Evolutionary conservation across 2,329 filamentous ascomycete species (phyloP).

Genomic region (Trichoderma endophyticum): DNA sequence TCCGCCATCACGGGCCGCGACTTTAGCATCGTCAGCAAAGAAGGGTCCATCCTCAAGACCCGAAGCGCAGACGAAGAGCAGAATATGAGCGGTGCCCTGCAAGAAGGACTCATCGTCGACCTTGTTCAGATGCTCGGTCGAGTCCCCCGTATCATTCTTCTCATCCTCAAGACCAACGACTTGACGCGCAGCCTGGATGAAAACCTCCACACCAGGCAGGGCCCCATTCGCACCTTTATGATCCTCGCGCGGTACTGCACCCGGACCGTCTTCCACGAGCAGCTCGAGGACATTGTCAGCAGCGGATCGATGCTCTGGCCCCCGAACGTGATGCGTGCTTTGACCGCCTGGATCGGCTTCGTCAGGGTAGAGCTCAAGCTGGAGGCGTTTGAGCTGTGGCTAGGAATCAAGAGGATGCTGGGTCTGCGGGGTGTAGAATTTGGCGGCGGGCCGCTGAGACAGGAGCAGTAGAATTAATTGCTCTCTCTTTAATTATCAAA

Average conservation of each 20-base stretch:
- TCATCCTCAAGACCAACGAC: conserved; percentile 98
- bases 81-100: conserved; percentile 76
- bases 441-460: conserved; percentile 25
- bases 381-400: conserved; percentile 60
- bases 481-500: not conserved
- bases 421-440: conserved; percentile 33
- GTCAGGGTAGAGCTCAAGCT: conserved; percentile 61
- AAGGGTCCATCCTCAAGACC: conserved; percentile 53
- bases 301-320: conserved; percentile 58
- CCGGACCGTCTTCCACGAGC: conserved; percentile 62
- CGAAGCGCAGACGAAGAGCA: conserved; percentile 78
- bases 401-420: conserved; percentile 50
- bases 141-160: conserved; percentile 85
- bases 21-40: conserved; percentile 68
- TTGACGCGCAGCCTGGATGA: conserved; percentile 91
- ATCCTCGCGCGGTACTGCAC: conserved; percentile 68
- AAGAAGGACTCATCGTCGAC: conserved; percentile 84
- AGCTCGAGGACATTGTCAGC: conserved; percentile 54
- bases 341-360: conserved; percentile 57
- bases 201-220: conserved; percentile 71
- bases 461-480: conserved; percentile 2
- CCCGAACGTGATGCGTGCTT: conserved; percentile 50
- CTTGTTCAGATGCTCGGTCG: conserved; percentile 83
- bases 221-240: conserved; percentile 62
- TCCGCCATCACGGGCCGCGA: conserved; percentile 95